These are phyloP conservation scores for Letharia columbiana DNA, from an alignment of 495 filamentous ascomycete species.

Conservation along the genomic window DNA sequence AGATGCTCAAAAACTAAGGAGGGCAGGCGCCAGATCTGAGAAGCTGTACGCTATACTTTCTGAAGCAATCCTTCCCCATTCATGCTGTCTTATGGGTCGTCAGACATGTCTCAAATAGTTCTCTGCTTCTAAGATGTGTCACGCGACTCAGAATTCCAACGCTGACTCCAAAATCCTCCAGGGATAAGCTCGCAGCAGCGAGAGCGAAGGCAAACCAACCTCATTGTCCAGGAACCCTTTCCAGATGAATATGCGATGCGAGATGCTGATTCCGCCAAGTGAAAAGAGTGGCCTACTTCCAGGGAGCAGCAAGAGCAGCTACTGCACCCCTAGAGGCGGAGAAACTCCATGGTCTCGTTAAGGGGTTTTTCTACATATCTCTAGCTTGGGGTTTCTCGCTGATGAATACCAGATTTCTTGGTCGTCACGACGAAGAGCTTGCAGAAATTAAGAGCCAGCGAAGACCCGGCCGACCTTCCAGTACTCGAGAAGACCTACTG, in stretches of 20 bases:
- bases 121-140: no score
- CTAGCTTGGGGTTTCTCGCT: neutral
- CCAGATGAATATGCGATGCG: neutral
- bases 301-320: slow-evolving; percentile 50
- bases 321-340: slow-evolving; percentile 46
- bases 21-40: slow-evolving; percentile 65
- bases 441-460: slow-evolving; percentile 62
- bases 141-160: no score
- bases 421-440: slow-evolving; percentile 69
- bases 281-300: slow-evolving; percentile 62
- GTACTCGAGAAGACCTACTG: slow-evolving; percentile 65
- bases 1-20: slow-evolving; percentile 64
- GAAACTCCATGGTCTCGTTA: slow-evolving; percentile 54
- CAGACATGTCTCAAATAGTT: no score
- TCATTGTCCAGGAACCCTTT: slow-evolving; percentile 43
- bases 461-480: slow-evolving; percentile 72
- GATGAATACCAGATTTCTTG: slow-evolving; percentile 52
- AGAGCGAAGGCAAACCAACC: slow-evolving; percentile 59
- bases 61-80: no score
- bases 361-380: slow-evolving; percentile 39
- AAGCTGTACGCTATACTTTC: slow-evolving; percentile 38
- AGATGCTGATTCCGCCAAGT: slow-evolving; percentile 38
- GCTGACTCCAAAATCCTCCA: no score
- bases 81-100: no score
- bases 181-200: slow-evolving; percentile 49